Evolutionary conservation across 352 stramenopile species (phyloP).

Genomic region (Phytophthora quininea): DNA sequence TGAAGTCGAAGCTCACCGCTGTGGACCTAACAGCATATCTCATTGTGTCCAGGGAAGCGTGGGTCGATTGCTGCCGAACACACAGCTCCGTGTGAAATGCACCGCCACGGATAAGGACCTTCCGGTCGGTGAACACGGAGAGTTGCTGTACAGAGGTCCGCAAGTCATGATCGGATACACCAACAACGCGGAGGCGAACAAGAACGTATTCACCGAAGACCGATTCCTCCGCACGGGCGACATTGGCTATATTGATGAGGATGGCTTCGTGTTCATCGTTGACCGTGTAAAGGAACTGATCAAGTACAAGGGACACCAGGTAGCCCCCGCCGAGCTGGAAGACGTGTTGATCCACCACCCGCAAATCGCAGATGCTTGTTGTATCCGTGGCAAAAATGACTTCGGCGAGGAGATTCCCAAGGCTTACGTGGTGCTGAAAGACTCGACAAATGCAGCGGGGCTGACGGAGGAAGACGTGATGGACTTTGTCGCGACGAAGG

Average conservation of each 20-base stretch:
- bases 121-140: constrained; percentile 51
- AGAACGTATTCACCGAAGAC: constrained; percentile 72
- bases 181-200: constrained; percentile 86
- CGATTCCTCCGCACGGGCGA: constrained; percentile 91
- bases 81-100: constrained; percentile 62
- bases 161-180: constrained; percentile 95
- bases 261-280: constrained; percentile 92
- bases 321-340: constrained; percentile 93
- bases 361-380: constrained; percentile 79
- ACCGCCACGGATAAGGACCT: constrained; percentile 53
- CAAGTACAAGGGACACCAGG: constrained; percentile 93
- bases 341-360: constrained; percentile 87
- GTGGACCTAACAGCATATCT: too few relatives aligned
- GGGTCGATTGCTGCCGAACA: constrained; percentile 67
- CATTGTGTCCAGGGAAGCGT: constrained; percentile 52
- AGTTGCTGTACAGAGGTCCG: constrained; percentile 88
- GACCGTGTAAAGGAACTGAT: constrained; percentile 95
- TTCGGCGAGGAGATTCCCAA: constrained; percentile 88
- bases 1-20: not conserved
- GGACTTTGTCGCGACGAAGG: constrained; percentile 81
- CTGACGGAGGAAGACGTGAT: constrained; percentile 78
- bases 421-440: constrained; percentile 89
- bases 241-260: constrained; percentile 90
- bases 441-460: constrained; percentile 30
- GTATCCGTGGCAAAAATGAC: constrained; percentile 65